These are phyloP conservation scores for Rubia peregrina DNA, from an alignment of 305 asterid species.

Conservation along the genomic window DNA sequence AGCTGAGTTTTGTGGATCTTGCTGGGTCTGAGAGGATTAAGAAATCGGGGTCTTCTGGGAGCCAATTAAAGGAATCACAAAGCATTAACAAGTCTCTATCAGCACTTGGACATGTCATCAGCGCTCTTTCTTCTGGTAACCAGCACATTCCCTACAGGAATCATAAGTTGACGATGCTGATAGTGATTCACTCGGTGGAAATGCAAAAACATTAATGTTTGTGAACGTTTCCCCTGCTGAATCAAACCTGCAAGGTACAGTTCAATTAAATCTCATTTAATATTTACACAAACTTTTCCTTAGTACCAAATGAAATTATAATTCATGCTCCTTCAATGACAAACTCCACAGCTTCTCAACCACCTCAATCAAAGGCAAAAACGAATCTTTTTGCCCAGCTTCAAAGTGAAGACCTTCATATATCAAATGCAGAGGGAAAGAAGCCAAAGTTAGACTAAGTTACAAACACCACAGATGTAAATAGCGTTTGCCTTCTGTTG, in stretches of 20 bases:
- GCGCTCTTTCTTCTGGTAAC: constrained; percentile 67
- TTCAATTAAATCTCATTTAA: too few relatives aligned
- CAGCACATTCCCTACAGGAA: constrained; percentile 96
- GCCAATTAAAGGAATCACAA: constrained; percentile 86
- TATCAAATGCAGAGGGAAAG: too few relatives aligned
- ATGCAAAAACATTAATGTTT: constrained; percentile 92
- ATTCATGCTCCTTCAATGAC: too few relatives aligned
- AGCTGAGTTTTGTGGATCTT: constrained; percentile 97
- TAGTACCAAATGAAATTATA: too few relatives aligned
- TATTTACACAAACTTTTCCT: too few relatives aligned
- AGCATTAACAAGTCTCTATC: constrained; percentile 96
- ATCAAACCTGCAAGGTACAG: constrained; percentile 77
- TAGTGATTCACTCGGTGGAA: constrained; percentile 97
- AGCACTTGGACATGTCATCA: constrained; percentile 92
- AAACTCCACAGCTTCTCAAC: too few relatives aligned
- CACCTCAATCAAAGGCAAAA: too few relatives aligned
- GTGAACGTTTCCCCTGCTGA: constrained; percentile 91
- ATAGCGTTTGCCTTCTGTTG: too few relatives aligned
- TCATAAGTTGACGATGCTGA: constrained; percentile 92
- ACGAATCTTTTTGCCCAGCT: too few relatives aligned
- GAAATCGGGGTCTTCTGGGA: constrained; percentile 88
- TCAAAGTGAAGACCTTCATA: too few relatives aligned
- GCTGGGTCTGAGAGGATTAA: constrained; percentile 97
- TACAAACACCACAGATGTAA: too few relatives aligned
- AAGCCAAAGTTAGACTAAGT: too few relatives aligned